These are phyloP conservation scores for Aspergillus phoenicis DNA, from an alignment of 2,329 filamentous ascomycete species.

Conservation along the genomic window DNA sequence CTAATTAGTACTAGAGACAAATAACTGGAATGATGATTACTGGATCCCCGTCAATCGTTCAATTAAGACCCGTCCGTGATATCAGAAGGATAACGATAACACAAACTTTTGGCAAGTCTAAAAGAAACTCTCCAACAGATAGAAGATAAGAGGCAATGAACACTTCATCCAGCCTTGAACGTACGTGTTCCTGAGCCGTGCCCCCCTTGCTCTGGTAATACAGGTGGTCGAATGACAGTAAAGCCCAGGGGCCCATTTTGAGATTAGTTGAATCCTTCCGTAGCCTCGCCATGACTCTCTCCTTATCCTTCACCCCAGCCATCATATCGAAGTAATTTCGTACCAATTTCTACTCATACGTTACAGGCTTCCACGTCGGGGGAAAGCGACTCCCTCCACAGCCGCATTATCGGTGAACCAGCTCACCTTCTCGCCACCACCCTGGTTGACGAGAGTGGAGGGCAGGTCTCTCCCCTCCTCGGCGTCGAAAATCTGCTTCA, in stretches of 20 bases:
- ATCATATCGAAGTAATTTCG: not conserved
- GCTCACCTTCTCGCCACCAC: conserved; percentile 79
- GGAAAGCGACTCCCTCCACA: conserved; percentile 81
- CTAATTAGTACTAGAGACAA: too few species aligned
- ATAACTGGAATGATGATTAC: not conserved
- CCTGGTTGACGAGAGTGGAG: conserved; percentile 84
- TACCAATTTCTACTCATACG: not conserved
- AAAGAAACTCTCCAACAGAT: not conserved
- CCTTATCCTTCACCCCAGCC: not conserved
- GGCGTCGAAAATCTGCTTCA: conserved; percentile 87
- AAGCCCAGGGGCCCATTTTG: not conserved
- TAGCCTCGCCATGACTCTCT: not conserved
- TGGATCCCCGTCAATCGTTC: not conserved
- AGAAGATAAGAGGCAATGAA: not conserved
- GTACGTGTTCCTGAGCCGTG: not conserved
- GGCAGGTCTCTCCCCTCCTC: conserved; percentile 74
- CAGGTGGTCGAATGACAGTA: not conserved
- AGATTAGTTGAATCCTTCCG: not conserved
- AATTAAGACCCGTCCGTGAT: conserved; percentile 8
- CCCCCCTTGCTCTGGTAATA: not conserved
- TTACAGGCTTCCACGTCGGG: conserved; percentile 69
- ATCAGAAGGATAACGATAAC: conserved; percentile 10
- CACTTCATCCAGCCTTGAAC: conserved; percentile 6
- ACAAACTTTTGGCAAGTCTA: conserved; percentile 12
- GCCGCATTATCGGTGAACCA: conserved; percentile 94